Conservation (phyloP, 352 stramenopile species). For the Phytopythium kandeliae region DNA sequence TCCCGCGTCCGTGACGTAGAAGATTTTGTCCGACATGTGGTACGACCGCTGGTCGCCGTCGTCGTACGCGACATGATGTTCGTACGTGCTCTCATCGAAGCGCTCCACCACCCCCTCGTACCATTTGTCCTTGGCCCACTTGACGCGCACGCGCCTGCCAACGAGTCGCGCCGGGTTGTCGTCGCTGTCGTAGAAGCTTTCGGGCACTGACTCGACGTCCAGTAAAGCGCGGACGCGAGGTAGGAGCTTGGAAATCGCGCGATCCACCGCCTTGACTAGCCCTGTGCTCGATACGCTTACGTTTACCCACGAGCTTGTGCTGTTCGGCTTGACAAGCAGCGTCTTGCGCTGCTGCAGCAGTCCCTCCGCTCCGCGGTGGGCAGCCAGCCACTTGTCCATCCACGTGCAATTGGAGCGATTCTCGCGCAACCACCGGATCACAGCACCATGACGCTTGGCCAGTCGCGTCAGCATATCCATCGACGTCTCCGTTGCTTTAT, state of each 20-base stretch:
- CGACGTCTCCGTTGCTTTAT: slow-evolving; percentile 81
- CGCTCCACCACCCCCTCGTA: slow-evolving; percentile 74
- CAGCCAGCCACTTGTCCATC: slow-evolving; percentile 81
- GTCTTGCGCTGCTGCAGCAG: slow-evolving; percentile 72
- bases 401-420: slow-evolving; percentile 63
- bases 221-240: slow-evolving; percentile 50
- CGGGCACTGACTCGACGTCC: slow-evolving; percentile 26
- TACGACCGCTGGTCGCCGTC: slow-evolving; percentile 85
- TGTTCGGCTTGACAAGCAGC: slow-evolving; percentile 82
- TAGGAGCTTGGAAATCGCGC: slow-evolving; percentile 49
- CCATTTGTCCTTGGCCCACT: slow-evolving; percentile 89
- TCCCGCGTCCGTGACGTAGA: slow-evolving; percentile 60
- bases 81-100: slow-evolving; percentile 77
- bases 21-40: slow-evolving; percentile 87
- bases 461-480: slow-evolving; percentile 84
- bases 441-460: slow-evolving; percentile 64
- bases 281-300: slow-evolving; percentile 47
- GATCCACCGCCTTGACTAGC: slow-evolving; percentile 60
- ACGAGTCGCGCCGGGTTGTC: slow-evolving; percentile 83
- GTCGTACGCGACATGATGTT: slow-evolving; percentile 83
- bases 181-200: slow-evolving; percentile 88
- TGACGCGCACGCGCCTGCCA: slow-evolving; percentile 78
- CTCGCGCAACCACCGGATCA: slow-evolving; percentile 59
- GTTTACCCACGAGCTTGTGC: slow-evolving; percentile 75
- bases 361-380: slow-evolving; percentile 55